phyloP scores from a whole-genome alignment of 2,329 filamentous ascomycete genomes.

The Aspergillus brasiliensis region DNA sequence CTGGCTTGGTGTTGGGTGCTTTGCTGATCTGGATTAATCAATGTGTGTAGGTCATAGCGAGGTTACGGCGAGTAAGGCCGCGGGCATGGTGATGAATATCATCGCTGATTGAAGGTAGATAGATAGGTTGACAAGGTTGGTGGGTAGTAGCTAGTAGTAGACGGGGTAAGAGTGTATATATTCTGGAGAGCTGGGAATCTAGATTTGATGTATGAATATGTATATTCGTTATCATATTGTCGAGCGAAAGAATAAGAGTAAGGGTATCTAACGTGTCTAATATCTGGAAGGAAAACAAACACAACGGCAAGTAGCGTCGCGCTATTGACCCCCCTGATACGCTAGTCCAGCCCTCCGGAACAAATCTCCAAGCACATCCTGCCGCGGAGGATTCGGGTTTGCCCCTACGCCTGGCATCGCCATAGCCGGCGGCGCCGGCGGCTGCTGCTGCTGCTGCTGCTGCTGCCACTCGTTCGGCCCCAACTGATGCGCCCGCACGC shows the following conservation, averaged over 20 bases:
- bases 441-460: slow-evolving; percentile 12
- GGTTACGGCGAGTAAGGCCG: slow-evolving; percentile 55
- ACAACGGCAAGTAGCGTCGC: neutral
- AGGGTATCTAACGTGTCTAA: neutral
- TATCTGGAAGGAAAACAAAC: neutral
- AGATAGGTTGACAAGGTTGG: too few species aligned
- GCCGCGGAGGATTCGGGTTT: slow-evolving; percentile 14
- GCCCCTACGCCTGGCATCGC: slow-evolving; percentile 10
- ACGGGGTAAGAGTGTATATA: neutral
- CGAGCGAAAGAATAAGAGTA: neutral
- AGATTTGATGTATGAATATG: neutral
- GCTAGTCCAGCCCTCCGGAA: slow-evolving; percentile 47
- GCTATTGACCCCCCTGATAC: slow-evolving; percentile 25
- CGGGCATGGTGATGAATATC: slow-evolving; percentile 51
- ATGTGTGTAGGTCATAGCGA: slow-evolving; percentile 40
- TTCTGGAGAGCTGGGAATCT: neutral
- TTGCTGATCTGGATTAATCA: slow-evolving; percentile 9
- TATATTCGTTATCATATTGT: too few species aligned
- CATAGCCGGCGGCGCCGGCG: slow-evolving; percentile 15
- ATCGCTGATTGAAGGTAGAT: slow-evolving; percentile 14
- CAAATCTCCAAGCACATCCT: slow-evolving; percentile 44
- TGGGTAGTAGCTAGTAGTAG: too few species aligned
- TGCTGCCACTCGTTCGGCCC: slow-evolving; percentile 24
- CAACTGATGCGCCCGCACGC: slow-evolving; percentile 50
- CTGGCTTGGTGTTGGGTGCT: neutral